Percentiles rank a stretch among this genome's conserved stretches.
These are phyloP conservation scores for Jacaranda mimosifolia DNA, from an alignment of 257 asterid species.

Conservation along the genomic window DNA sequence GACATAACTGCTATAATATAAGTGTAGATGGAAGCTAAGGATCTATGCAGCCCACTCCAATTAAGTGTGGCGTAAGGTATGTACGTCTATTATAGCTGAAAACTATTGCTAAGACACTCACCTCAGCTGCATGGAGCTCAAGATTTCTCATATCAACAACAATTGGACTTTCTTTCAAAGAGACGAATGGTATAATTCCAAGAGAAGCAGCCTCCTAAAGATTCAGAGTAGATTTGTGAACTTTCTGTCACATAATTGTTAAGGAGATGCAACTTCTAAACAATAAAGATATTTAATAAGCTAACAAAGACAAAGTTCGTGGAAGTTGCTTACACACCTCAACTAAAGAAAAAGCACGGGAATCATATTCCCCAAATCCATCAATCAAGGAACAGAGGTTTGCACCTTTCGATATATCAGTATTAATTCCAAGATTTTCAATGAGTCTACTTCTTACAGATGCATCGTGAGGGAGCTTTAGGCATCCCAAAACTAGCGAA, in stretches of 20 bases:
- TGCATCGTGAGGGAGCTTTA: constrained; percentile 79
- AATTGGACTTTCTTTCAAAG: constrained; percentile 72
- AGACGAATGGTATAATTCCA: constrained; percentile 74
- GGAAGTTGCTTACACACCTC: constrained; percentile 65
- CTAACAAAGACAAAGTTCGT: constrained; percentile 3
- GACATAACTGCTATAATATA: constrained; percentile 14
- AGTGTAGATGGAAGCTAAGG: background rate
- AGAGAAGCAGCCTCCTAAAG: constrained; percentile 91
- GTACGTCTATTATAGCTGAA: constrained; percentile 12
- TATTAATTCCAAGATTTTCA: constrained; percentile 73
- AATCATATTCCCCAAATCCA: constrained; percentile 97
- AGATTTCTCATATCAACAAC: constrained; percentile 72
- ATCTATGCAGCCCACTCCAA: constrained; percentile 18
- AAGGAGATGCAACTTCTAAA: constrained; percentile 40
- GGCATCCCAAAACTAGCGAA: constrained; percentile 87
- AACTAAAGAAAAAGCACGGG: constrained; percentile 89
- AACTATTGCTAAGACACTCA: constrained; percentile 43
- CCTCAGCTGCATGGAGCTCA: constrained; percentile 78
- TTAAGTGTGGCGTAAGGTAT: constrained; percentile 1
- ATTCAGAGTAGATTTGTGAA: constrained; percentile 37
- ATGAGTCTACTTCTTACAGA: constrained; percentile 72
- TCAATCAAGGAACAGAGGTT: constrained; percentile 74
- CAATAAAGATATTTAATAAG: constrained; percentile 10
- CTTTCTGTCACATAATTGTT: constrained; percentile 26
- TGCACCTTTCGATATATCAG: constrained; percentile 56